Evolutionary conservation across 2,329 filamentous ascomycete species (phyloP), one percentile per base, ranked within the genome.

Genomic region (Fusarium drepaniforme): DNA sequence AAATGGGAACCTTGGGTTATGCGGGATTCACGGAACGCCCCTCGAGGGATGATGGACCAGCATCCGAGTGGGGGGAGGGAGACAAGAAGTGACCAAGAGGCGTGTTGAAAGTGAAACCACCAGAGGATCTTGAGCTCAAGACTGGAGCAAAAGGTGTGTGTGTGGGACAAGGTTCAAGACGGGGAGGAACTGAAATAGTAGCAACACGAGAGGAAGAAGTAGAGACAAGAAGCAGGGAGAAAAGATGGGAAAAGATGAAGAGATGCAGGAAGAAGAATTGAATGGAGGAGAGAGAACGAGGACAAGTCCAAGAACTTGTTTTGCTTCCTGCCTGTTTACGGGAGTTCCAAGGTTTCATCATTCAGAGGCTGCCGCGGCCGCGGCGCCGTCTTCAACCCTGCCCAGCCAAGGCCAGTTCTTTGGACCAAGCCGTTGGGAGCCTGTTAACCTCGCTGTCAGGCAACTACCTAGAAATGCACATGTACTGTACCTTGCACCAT

Each of bases 41-140:
- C 70, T 75, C 62, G 67, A 75, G 73, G 73, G 70, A 75, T 67
- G 64, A 35, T 67, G 57, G 30, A 62, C 42, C 57, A 67, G 73
- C 70, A 71, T 68, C 38, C 73, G 61, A 40, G 73, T 71, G 70
- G 73, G 66, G 69, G 70, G 67, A 74, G 71, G 70, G 67, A 72
- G 70, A 64, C 44, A 64, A 67, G 60, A 33, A 25, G 37, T 33
- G 49, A 53, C 49, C 49, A 58, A 66, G 69, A 66, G 57, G 60
- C 61, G 33, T 57, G 37, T 35, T 44, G 53, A 46, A 63, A 64
- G 73, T 74, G 73, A 74, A 75, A 75, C 73, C 64, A 46, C 51
- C 35, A 75, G 68, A 75, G 64, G 58, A 63, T 62, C 56, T 72
- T 38, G 65, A 60, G 61, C 51, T 69, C 53, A 53, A 70, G 60